Base-by-base conservation (phyloP, 257 asterid species). In the Prunella vulgaris region DNA sequence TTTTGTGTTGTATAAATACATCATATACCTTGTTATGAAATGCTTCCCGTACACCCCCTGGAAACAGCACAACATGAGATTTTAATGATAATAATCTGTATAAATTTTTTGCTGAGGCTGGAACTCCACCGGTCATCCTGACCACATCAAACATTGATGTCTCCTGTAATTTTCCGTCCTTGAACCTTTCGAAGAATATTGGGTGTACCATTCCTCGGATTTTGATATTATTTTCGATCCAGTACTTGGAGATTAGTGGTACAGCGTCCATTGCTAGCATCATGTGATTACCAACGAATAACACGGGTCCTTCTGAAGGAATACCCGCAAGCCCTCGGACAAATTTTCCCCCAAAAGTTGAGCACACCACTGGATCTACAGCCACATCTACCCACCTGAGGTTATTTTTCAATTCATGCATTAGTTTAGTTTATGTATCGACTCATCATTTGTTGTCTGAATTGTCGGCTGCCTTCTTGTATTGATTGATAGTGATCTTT, bases 301-400 rank as follows among this genome's bases (percentile, higher is more conserved):
- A 20, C 8, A 72, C 71, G 1, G 71, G 64, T 37, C 76, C 76
- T 37, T 72, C 71, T 7, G 58, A 62, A n/a, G 76, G 76, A 72
- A 63, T 53, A 14, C 76, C 76, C 1, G 15, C 64, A 0, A 72
- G 65, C 20, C 76, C 76, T 37, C 59, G 59, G 3, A 62, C 71
- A 5, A 72, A 28, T 38, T 52, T 27, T 15, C 71, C 65, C 17
- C 53, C 49, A 17, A 22, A 10, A n/a, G 66, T 72, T 27, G 76
- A 72, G 4, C 37, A 17, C 65, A 53, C 52, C 17, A 63, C 76
- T 1, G 71, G 66, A 72, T 72, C 58, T 8, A 72, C 28, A 3
- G 58, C 71, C 59, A 25, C 48, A 52, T 72, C 28, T 28, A 63
- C 52, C 65, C 70, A 63, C 27, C 76, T 72, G 71, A 72, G 62